phyloP scores from a whole-genome alignment of 2,329 filamentous ascomycete genomes.

The Aurifilum marmelostoma region DNA sequence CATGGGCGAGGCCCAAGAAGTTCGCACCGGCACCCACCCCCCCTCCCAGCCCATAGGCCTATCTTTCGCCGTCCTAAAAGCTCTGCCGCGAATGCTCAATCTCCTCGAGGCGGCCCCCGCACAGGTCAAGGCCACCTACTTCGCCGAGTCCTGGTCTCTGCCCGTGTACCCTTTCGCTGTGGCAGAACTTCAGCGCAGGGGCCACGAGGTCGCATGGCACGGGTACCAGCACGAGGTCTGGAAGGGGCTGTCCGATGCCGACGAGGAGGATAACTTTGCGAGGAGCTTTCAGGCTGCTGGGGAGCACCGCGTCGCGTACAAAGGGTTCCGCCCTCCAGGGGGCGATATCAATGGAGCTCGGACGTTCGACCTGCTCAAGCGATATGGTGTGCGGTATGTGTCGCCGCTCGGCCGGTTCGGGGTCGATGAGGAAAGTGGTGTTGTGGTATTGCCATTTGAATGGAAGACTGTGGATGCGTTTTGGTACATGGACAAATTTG shows the following conservation, averaged over 20 bases:
- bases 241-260: conserved; percentile 27
- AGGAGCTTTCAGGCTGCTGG: conserved; percentile 33
- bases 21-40: conserved; percentile 34
- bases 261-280: conserved; percentile 34
- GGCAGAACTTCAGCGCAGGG: conserved; percentile 26
- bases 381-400: conserved; percentile 34
- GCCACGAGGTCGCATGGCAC: conserved; percentile 40
- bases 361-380: conserved; percentile 33
- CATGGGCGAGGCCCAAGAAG: conserved; percentile 39
- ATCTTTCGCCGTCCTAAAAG: conserved; percentile 34
- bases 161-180: conserved; percentile 34
- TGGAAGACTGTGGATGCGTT: conserved; percentile 38
- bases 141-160: conserved; percentile 39
- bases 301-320: conserved; percentile 30
- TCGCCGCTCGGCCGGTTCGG: conserved; percentile 35
- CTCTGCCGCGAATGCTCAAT: conserved; percentile 37
- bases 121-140: conserved; percentile 36
- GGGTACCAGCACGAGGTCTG: conserved; percentile 39
- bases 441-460: conserved; percentile 38
- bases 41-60: conserved; percentile 32
- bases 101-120: conserved; percentile 27
- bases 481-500: conserved; percentile 40
- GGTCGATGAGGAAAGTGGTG: conserved; percentile 21
- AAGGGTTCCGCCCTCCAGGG: conserved; percentile 37
- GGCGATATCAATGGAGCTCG: conserved; percentile 33